Evolutionary conservation across 345 rosid genomes (phyloP).

Genomic region (Acer yangbiense): DNA sequence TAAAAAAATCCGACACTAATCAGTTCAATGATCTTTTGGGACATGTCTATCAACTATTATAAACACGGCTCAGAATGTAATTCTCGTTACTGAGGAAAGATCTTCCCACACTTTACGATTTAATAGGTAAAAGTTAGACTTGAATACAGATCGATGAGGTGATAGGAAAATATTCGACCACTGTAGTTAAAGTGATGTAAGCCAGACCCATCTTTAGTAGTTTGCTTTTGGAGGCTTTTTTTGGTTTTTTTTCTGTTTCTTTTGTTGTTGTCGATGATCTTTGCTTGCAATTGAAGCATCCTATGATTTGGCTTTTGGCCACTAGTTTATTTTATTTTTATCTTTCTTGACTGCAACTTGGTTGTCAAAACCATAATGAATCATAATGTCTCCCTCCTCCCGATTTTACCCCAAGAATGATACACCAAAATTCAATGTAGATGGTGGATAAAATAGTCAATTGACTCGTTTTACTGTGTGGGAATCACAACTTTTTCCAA

Average conservation of each 20-base stretch:
- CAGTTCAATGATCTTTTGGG: too few relatives aligned
- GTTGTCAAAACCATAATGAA: not conserved
- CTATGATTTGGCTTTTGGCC: not conserved
- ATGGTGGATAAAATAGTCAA: not conserved
- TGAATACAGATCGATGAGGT: too few relatives aligned
- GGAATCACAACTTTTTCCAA: not conserved
- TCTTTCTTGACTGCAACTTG: not conserved
- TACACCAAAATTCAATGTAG: not conserved
- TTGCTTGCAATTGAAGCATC: constrained; percentile 18
- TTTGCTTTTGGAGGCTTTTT: constrained; percentile 6
- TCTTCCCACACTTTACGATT: too few relatives aligned
- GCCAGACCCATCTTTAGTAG: not conserved
- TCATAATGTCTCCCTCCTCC: not conserved
- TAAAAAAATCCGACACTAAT: too few relatives aligned
- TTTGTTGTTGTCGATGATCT: not conserved
- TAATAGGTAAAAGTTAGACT: too few relatives aligned
- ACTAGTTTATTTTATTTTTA: not conserved
- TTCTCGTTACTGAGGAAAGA: too few relatives aligned
- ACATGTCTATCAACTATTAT: too few relatives aligned
- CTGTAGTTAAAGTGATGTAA: too few relatives aligned
- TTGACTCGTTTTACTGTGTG: not conserved
- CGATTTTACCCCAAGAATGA: not conserved
- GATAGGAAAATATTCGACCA: too few relatives aligned
- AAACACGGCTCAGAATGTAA: too few relatives aligned
- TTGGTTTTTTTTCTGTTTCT: not conserved